Evolutionary conservation across 352 stramenopile species (phyloP).

Genomic region (Phytophthora agathidicida): DNA sequence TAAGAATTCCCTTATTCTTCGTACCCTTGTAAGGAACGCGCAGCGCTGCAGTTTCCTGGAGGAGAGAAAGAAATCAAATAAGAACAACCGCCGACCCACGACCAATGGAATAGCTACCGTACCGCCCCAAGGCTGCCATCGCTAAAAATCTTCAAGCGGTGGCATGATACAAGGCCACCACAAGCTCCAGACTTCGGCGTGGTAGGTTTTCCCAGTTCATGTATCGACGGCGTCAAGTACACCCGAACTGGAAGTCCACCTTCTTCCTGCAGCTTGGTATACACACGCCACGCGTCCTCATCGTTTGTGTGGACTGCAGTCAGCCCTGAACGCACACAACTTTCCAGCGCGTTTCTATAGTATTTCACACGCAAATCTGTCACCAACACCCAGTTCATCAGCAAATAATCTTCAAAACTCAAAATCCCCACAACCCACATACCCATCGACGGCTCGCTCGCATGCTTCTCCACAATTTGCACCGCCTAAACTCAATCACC

Average conservation of each 20-base stretch:
- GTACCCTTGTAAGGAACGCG: constrained; percentile 68
- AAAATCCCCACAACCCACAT: background rate
- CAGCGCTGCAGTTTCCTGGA: constrained; percentile 86
- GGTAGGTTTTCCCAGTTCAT: constrained; percentile 57
- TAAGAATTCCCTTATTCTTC: constrained; percentile 80
- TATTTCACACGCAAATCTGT: constrained; percentile 71
- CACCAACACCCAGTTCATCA: background rate
- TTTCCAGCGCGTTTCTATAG: constrained; percentile 57
- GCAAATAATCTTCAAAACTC: no score
- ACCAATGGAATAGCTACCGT: constrained; percentile 14
- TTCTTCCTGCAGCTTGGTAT: constrained; percentile 68
- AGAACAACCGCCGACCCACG: no score
- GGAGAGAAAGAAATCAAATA: background rate
- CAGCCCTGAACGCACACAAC: constrained; percentile 76
- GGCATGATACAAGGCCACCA: constrained; percentile 70
- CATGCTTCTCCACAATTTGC: constrained; percentile 73
- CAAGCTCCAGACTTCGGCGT: constrained; percentile 47
- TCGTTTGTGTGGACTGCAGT: constrained; percentile 91
- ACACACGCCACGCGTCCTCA: constrained; percentile 78
- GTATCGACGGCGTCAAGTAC: constrained; percentile 74
- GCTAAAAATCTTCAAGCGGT: constrained; percentile 90
- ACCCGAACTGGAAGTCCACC: constrained; percentile 73
- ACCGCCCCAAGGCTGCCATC: constrained; percentile 89
- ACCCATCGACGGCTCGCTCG: constrained; percentile 72
- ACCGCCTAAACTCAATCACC: constrained; percentile 50